Evolutionary conservation across 1,284 basidiomycete genomes (phyloP), one percentile per base, ranked within the genome.

Genomic region (Mycosarcoma mackinlayi): DNA sequence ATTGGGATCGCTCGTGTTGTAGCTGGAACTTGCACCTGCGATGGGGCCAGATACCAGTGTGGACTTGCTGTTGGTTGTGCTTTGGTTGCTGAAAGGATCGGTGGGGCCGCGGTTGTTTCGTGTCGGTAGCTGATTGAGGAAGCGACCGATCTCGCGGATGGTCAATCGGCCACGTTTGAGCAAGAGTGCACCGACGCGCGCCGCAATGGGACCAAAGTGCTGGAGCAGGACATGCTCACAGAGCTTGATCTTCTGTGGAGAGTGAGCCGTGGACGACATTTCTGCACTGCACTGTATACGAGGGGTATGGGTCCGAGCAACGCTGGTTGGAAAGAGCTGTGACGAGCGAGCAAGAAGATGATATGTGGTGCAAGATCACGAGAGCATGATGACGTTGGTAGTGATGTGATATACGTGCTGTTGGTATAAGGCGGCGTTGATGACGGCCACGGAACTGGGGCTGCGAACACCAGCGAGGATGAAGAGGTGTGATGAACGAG

Each of bases 151-250:
- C 11, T 84, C 83, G 4, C 86, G 76, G 27, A 94, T 85, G 7
- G 90, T 87, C 19, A 96, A 86, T 30, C 94, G 88, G 14, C 95
- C 95, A 35, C 91, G 88, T 46, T 88, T 89, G 16, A 98, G 87
- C n/a, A 98, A 85, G 10, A 88, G 87, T n/a, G 88, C 88, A 4
- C 90, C 90, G 50, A 97, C 88, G 81, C 88, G 88, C 14, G 67
- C 88, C 38, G 89, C 89, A 49, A 92, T 85, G 30, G 88, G 86
- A 4, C 92, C 92, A 81, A 94, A 93, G 69, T 92, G 90, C 23
- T 89, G 87, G 67, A 87, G 86, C 53, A 93, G 86, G 61, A 93
- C 89, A 81, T 92, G 88, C 64, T 87, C 84, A 84, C 92, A 93
- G 49, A 94, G 84, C 67, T 65, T 65, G 57, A 80, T 73, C 69